Conservation (phyloP, 2,329 filamentous ascomycete genomes). For the Curvularia eragrostidis region DNA sequence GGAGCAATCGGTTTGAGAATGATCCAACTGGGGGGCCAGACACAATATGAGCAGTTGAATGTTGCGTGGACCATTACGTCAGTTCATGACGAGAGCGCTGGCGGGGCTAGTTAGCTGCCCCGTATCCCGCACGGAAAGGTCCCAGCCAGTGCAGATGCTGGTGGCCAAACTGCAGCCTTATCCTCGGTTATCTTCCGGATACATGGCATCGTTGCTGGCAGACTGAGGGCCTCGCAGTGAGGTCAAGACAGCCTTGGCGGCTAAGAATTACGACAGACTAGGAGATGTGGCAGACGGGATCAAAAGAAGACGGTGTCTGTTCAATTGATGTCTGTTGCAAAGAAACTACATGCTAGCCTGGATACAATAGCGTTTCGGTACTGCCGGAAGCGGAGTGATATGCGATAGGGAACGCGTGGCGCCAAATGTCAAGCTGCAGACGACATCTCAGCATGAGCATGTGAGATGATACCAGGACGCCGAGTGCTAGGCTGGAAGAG, state of each 20-base stretch:
- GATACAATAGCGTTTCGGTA: background rate
- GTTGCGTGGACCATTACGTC: background rate
- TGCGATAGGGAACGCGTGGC: too few relatives aligned
- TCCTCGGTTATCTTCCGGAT: background rate
- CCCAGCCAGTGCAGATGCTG: background rate
- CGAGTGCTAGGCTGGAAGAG: slow-evolving; percentile 25
- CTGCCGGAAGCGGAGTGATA: background rate
- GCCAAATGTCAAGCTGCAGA: background rate
- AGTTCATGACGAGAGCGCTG: slow-evolving; percentile 5
- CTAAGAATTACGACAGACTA: background rate
- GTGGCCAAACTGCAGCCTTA: background rate
- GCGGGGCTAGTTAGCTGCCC: background rate
- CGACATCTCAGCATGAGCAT: background rate
- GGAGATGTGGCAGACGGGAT: background rate
- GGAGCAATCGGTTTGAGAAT: background rate
- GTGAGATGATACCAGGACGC: background rate
- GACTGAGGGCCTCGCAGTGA: background rate
- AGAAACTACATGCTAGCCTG: background rate
- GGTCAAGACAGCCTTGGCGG: background rate
- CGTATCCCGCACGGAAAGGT: background rate
- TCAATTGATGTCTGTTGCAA: background rate
- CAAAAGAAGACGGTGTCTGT: background rate
- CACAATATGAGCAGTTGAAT: background rate
- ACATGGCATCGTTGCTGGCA: background rate
- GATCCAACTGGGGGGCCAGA: background rate